These are phyloP conservation scores for Neurospora sp. DNA, from an alignment of 495 filamentous ascomycete genomes.

Conservation along the genomic window DNA sequence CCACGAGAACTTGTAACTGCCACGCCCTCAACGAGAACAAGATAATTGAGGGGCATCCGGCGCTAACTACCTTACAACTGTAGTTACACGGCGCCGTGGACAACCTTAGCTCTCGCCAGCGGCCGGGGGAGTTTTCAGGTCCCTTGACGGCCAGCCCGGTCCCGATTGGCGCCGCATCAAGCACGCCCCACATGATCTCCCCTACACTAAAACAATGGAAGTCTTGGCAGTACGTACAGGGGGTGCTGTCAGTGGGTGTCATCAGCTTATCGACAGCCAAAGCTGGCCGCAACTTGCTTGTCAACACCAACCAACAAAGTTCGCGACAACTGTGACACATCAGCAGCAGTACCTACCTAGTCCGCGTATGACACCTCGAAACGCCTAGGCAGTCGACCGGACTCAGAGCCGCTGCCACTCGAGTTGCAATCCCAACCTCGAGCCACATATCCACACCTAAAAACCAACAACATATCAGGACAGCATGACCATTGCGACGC, in stretches of 20 bases:
- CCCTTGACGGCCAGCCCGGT: neutral
- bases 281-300: neutral
- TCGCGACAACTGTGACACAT: neutral
- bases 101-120: neutral
- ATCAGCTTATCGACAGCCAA: neutral
- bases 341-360: neutral
- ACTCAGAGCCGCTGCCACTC: neutral
- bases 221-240: neutral
- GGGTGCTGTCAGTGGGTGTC: neutral
- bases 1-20: neutral
- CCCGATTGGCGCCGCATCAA: neutral
- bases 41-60: neutral
- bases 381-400: neutral
- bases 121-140: neutral
- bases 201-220: neutral
- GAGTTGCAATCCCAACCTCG: neutral
- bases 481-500: slow-evolving; percentile 10
- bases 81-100: neutral
- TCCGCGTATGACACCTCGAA: neutral
- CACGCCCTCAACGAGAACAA: neutral
- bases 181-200: neutral
- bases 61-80: neutral
- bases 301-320: neutral
- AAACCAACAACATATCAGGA: neutral
- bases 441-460: neutral